These are phyloP conservation scores for Sporisorium iseilematis-ciliati DNA, from an alignment of 1,284 basidiomycete species.

Conservation along the genomic window DNA sequence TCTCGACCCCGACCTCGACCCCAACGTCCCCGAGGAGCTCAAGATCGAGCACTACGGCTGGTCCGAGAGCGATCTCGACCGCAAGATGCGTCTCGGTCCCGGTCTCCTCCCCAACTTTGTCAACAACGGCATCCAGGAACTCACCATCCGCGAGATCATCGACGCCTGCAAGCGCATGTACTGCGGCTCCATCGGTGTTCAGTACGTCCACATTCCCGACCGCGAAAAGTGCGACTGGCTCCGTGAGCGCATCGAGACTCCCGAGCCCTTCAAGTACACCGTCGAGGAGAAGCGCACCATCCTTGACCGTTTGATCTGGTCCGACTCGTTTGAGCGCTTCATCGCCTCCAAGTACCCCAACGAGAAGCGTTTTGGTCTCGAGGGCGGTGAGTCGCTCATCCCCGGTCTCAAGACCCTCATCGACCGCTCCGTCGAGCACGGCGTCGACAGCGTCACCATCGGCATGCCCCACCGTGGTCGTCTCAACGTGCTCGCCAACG, in stretches of 20 bases:
- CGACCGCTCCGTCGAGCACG: conserved; percentile 95
- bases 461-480: conserved; percentile 99
- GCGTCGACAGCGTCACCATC: conserved; percentile 94
- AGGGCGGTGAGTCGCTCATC: conserved; percentile 96
- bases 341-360: conserved; percentile 98
- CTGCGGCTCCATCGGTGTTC: conserved; percentile 93
- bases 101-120: conserved; percentile 94
- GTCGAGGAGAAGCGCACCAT: conserved; percentile 99
- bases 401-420: conserved; percentile 99
- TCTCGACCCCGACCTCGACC: conserved; percentile 82
- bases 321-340: conserved; percentile 98
- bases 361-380: conserved; percentile 99
- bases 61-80: conserved; percentile 90
- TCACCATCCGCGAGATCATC: conserved; percentile 93
- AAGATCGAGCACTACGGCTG: conserved; percentile 80
- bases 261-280: conserved; percentile 97
- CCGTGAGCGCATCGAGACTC: conserved; percentile 93
- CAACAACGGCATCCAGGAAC: conserved; percentile 84
- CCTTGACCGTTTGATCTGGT: conserved; percentile 98
- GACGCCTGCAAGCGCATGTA: conserved; percentile 92
- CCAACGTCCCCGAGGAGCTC: conserved; percentile 63
- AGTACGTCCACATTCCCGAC: conserved; percentile 98
- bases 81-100: conserved; percentile 92
- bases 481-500: conserved; percentile 96
- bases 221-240: conserved; percentile 99